phyloP scores from a whole-genome alignment of 306 rosid species.

The Acmispon strigosus region DNA sequence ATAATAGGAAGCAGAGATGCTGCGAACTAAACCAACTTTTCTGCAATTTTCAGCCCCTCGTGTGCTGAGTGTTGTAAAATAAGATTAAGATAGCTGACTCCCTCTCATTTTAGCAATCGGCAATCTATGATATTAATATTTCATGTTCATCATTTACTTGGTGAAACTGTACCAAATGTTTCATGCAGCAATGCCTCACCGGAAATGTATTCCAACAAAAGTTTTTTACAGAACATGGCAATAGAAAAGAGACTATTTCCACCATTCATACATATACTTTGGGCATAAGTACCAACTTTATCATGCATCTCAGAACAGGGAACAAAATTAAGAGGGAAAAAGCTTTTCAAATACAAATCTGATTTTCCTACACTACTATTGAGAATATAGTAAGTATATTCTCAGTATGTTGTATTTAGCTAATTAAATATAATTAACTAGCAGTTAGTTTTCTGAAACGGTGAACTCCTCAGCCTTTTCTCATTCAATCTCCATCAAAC shows the following conservation, averaged over 20 bases:
- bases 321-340: not conserved
- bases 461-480: too few species aligned
- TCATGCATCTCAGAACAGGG: not conserved
- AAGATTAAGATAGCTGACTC: not conserved
- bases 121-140: not conserved
- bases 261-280: not conserved
- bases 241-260: slow-evolving; percentile 3
- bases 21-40: slow-evolving; percentile 1
- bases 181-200: not conserved
- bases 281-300: not conserved
- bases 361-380: too few species aligned
- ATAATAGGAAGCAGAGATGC: slow-evolving; percentile 6
- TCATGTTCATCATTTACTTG: not conserved
- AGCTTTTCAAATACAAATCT: too few species aligned
- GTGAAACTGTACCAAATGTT: slow-evolving; percentile 9
- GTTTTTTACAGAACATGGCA: not conserved
- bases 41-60: not conserved
- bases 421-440: too few species aligned
- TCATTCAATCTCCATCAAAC: too few species aligned
- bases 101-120: not conserved
- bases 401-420: too few species aligned
- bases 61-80: not conserved
- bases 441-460: too few species aligned
- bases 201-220: slow-evolving; percentile 12
- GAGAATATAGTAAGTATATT: too few species aligned